Evolutionary conservation across 106 monocot genomes (phyloP).

Genomic region (Acanthochlamys bracteata): DNA sequence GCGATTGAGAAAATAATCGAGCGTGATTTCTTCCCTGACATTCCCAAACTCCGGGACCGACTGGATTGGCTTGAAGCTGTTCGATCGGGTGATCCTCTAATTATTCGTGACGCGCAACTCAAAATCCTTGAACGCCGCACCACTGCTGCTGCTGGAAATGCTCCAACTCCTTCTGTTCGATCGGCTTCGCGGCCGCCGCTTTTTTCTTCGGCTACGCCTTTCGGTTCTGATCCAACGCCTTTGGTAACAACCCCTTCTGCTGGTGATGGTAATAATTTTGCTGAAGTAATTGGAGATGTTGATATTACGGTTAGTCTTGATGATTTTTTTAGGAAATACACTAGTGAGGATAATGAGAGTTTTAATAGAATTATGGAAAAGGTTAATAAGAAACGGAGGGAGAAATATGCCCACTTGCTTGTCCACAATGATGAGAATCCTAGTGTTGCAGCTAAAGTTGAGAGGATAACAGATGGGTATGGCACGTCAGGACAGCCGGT

Average conservation of each 20-base stretch:
- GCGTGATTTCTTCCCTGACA: conserved; percentile 90
- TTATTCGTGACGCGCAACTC: conserved; percentile 88
- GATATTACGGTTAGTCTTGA: conserved; percentile 51
- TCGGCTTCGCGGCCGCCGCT: neutral
- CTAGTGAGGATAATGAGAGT: conserved; percentile 95
- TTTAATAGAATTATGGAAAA: conserved; percentile 82
- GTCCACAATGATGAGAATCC: conserved; percentile 37
- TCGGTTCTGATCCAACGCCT: conserved; percentile 20
- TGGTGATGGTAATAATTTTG: neutral
- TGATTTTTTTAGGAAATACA: conserved; percentile 67
- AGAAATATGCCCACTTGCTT: conserved; percentile 59
- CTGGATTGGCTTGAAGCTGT: conserved; percentile 85
- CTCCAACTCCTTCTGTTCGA: conserved; percentile 2
- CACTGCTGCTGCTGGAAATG: conserved; percentile 8
- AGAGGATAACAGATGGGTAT: conserved; percentile 83
- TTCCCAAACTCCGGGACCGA: conserved; percentile 74
- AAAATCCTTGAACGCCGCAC: conserved; percentile 89
- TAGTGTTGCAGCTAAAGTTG: conserved; percentile 5
- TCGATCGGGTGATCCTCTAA: conserved; percentile 65
- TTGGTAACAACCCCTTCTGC: neutral
- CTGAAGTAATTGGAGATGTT: conserved; percentile 7
- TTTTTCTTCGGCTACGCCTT: conserved; percentile 38
- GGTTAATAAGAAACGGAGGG: conserved; percentile 67
- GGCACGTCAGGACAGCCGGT: conserved; percentile 79
- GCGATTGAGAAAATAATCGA: conserved; percentile 81